Evolutionary conservation across 1,284 basidiomycete species (phyloP), one percentile per base, ranked within the genome.

Genomic region (Tremellales sp.): DNA sequence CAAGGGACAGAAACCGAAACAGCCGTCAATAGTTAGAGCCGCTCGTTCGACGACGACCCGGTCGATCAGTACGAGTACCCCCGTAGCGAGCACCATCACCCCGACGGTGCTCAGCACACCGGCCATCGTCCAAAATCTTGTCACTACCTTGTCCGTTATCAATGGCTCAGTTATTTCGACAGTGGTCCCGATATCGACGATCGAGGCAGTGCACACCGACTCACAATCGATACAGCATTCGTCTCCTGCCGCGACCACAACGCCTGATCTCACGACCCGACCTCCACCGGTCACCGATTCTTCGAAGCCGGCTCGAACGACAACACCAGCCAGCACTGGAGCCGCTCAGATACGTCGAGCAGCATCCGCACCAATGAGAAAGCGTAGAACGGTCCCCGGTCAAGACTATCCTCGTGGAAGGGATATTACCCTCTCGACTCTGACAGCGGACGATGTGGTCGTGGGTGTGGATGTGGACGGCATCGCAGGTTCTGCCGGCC

Each of bases 381-480:
- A 19, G 14, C 37, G 21, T 34, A 19, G 7, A 35, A 33, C 21
- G 26, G 26, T n/a, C n/a, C n/a, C n/a, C n/a, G n/a, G n/a, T n/a
- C n/a, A n/a, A n/a, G n/a, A n/a, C n/a, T n/a, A n/a, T n/a, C n/a
- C n/a, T n/a, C n/a, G n/a, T n/a, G n/a, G n/a, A n/a, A n/a, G n/a
- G n/a, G 2, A 40, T 46, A 16, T 27, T 25, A 12, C 29, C 37
- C n/a, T n/a, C n/a, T n/a, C n/a, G n/a, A n/a, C n/a, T n/a, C n/a
- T 2, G 28, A n/a, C 4, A 24, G 38, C 16, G 25, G 33, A 28
- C 7, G 39, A 27, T 26, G 37, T 4, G 27, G 25, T 42, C 5
- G 29, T 48, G 19, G 46, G 40, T 7, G 46, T 42, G 3, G 33
- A 48, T 12, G 35, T 48, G 19, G 31, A 33, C 5, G 32, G 40